Base-by-base conservation (phyloP, 805 yeast species). In the Cyberlindnera maritima region DNA sequence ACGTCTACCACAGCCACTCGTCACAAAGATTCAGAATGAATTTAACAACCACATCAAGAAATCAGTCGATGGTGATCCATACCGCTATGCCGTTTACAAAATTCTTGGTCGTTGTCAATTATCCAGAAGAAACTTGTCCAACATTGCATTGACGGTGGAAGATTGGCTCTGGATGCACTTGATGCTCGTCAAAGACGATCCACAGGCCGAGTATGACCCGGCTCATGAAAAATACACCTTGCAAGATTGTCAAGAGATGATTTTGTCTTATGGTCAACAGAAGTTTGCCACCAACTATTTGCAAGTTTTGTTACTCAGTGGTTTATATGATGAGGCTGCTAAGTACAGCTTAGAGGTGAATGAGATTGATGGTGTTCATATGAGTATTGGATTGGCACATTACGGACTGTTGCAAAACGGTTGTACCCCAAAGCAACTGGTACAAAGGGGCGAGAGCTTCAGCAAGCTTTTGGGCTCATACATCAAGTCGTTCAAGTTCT, bases 151-250 rank as follows among this genome's bases (percentile, higher is more conserved):
- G 32, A 87, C 95, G 48, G 79, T 91, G 40, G 98, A 92, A 65
- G 98, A 92, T 68, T 92, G 98, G 98, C 65, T 92, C 41, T 92
- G 99, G 99, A 80, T 87, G 62, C 97, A 94, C 66, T 74, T 94
- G 47, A 76, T 81, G 66, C 73, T 92, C 25, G 80, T 87, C 14
- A 79, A 82, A 46, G 92, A 88, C 58, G 76, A 71, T 39, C 61
- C 56, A 33, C 67, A 66, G 15, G 73, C 66, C 15, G 73, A 58
- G 5, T 53, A 70, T 25, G 79, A 73, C 41, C 78, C 85, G 31
- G 69, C 81, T 11, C 80, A 79, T 60, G 96, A 88, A 57, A 75
- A 78, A 51, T 92, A 89, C 64, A 76, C 83, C 1, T 71, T 94
- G 48, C 66, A 62, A 25, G 96, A 89, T 58, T 76, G 94, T 55